phyloP scores from a whole-genome alignment of 371 early-diverging fungal species.

The Saksenaea vasiformis region DNA sequence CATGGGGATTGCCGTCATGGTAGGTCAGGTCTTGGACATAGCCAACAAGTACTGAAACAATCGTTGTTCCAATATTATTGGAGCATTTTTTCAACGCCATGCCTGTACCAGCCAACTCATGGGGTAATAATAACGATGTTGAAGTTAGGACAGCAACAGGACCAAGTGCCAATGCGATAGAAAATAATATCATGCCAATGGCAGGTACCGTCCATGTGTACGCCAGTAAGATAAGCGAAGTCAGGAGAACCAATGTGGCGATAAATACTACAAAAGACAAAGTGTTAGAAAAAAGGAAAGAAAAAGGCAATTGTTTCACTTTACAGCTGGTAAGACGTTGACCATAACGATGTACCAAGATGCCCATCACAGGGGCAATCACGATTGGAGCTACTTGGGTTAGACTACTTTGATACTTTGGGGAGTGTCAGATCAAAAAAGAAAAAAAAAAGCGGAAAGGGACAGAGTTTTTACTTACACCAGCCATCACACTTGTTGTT shows the following conservation, averaged over 20 bases:
- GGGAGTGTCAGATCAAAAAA: neutral
- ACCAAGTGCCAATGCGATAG: slow-evolving; percentile 44
- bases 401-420: slow-evolving; percentile 56
- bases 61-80: slow-evolving; percentile 52
- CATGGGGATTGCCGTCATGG: slow-evolving; percentile 42
- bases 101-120: slow-evolving; percentile 48
- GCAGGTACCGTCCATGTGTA: slow-evolving; percentile 41
- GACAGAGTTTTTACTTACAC: slow-evolving; percentile 23
- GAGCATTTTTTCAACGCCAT: slow-evolving; percentile 54
- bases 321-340: slow-evolving; percentile 41
- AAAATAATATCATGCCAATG: slow-evolving; percentile 51
- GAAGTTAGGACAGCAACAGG: slow-evolving; percentile 48
- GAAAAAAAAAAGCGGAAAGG: no score
- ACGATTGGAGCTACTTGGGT: slow-evolving; percentile 57
- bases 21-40: slow-evolving; percentile 53
- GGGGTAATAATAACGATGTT: slow-evolving; percentile 41
- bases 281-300: neutral
- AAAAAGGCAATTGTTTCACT: slow-evolving; percentile 1
- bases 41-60: slow-evolving; percentile 50
- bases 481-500: slow-evolving; percentile 46
- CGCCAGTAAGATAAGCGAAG: slow-evolving; percentile 36
- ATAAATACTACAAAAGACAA: slow-evolving; percentile 25
- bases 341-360: slow-evolving; percentile 56
- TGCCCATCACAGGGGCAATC: slow-evolving; percentile 53
- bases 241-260: slow-evolving; percentile 36